Base-by-base conservation (phyloP, 345 rosid genomes). In the Psidium friedrichsthalianum region DNA sequence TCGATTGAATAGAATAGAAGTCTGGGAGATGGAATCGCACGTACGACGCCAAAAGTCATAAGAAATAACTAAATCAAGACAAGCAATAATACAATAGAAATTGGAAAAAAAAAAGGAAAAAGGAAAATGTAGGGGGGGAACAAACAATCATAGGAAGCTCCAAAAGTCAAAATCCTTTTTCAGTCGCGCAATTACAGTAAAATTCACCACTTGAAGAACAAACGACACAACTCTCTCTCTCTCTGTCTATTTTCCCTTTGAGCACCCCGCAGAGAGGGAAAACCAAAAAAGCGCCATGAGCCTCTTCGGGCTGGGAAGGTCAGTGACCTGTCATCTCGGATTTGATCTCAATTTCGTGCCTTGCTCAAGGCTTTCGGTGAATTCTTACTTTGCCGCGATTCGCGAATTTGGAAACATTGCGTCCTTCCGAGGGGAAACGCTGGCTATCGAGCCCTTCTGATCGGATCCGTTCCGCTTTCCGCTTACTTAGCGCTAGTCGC, bases 281-380 rank as follows among this genome's bases (percentile, higher is more conserved):
- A 55, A 11, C 36, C n/a, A 32, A 80, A 47, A 47, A 84, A 29
- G 76, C 42, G 92, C 93, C 82, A 94, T 92, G 96, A 93, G 95
- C 89, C 95, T 94, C 87, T 94, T 93, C 91, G 95, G 96, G 85
- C 90, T 94, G 80, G 96, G 95, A 87, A 94, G 96, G 95, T 91
- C 27, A 87, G 82, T 76, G 5, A 9, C 18, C 74, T 20, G 2
- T 21, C 42, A 49, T 59, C 86, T 29, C 84, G 25, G 13, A 21
- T 32, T 69, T 12, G 55, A 81, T 81, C 54, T 81, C 42, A 6
- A 64, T 64, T 64, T 29, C 76, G 76, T 32, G 76, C 76, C 76
- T 51, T 47, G 36, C 56, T 14, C 55, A 0, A 36, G 24, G 42
- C 42, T 9, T 36, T 55, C 47, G 6, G 6, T 5, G 55, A 16